phyloP scores from a whole-genome alignment of 2,329 filamentous ascomycete species.

The Alternaria ventricosa region DNA sequence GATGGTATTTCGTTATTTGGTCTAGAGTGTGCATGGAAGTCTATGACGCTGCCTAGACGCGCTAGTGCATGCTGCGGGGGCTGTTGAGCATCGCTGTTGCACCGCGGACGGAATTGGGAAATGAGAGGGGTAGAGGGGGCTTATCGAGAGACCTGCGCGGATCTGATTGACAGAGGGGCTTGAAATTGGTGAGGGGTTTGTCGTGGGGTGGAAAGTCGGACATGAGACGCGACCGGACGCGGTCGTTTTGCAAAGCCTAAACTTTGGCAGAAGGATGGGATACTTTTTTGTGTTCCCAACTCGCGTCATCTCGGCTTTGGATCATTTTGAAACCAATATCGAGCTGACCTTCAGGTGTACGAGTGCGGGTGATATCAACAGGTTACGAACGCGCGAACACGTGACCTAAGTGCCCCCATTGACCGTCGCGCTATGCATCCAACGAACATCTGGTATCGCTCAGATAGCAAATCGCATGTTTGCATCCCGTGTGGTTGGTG shows the following conservation, averaged over 20 bases:
- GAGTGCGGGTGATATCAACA: not conserved
- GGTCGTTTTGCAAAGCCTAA: not conserved
- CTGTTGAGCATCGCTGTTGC: not conserved
- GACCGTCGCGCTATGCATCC: not conserved
- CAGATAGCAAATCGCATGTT: not conserved
- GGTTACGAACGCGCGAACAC: not conserved
- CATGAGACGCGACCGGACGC: not conserved
- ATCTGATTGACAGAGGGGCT: not conserved
- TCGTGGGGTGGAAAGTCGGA: not conserved
- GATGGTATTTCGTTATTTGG: not conserved
- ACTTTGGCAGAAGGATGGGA: not conserved
- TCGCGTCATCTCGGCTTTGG: not conserved
- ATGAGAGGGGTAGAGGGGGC: not conserved
- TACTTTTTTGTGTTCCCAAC: not conserved
- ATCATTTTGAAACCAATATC: not conserved
- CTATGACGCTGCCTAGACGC: conserved; percentile 18
- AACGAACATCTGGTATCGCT: not conserved
- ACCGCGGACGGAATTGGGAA: not conserved
- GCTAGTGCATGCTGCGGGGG: not conserved
- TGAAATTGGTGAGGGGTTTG: not conserved
- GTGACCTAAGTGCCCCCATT: not conserved
- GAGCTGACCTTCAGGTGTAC: not conserved
- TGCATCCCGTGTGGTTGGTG: not conserved
- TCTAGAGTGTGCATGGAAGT: conserved; percentile 2
- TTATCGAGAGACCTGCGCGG: not conserved